A percentile compares a stretch with the other conserved stretches of the same genome.
Conservation (phyloP, 495 filamentous ascomycete species). For the Penicillium nucicola region DNA sequence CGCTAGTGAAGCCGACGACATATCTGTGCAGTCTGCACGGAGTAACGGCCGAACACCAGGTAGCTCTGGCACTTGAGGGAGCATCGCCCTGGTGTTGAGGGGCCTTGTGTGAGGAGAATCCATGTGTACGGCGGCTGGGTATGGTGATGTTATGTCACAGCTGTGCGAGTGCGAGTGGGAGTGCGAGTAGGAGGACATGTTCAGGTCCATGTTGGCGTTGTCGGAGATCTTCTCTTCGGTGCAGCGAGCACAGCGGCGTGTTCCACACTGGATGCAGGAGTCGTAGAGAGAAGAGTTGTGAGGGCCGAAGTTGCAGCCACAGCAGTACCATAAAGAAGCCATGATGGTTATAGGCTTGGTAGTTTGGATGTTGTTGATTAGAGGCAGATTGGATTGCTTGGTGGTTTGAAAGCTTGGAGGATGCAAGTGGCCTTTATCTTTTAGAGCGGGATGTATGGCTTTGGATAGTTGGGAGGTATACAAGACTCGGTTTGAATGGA, state of each 20-base stretch:
- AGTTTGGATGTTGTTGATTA: background rate
- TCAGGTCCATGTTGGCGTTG: constrained; percentile 1
- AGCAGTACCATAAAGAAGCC: constrained; percentile 34
- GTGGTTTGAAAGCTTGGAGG: no score
- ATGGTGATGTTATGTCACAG: constrained; percentile 15
- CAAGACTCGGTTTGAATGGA: constrained; percentile 1
- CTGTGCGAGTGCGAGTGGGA: constrained; percentile 6
- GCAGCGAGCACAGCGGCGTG: constrained; percentile 19
- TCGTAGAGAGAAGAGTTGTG: constrained; percentile 22
- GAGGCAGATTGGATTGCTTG: background rate
- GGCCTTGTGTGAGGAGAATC: constrained; percentile 3
- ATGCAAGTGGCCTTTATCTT: no score
- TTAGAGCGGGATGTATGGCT: no score
- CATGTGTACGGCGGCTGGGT: constrained; percentile 12
- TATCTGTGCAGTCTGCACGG: background rate
- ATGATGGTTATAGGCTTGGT: constrained; percentile 10
- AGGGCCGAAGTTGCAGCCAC: constrained; percentile 30
- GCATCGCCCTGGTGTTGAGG: constrained; percentile 4
- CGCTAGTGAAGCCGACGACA: background rate
- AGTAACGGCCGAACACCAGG: constrained; percentile 10
- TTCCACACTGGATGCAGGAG: constrained; percentile 25
- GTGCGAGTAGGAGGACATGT: constrained; percentile 6
- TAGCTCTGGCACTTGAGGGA: constrained; percentile 6
- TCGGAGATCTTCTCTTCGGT: constrained; percentile 9
- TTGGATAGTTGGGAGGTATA: background rate